Base-by-base conservation (phyloP, 257 asterid genomes). In the Solanum sparsipilum region DNA sequence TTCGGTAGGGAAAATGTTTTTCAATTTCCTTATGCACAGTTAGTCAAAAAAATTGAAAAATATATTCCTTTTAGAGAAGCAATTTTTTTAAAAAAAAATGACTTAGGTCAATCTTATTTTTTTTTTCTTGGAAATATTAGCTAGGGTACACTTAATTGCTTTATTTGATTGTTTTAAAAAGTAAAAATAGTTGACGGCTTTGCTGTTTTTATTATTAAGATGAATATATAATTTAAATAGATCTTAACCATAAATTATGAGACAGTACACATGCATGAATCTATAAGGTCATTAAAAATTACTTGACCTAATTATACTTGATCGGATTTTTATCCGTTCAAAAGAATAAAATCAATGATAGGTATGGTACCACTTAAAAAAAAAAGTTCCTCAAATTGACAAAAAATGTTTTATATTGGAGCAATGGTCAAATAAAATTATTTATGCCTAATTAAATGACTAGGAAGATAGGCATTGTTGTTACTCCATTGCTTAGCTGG, bases 401-500 rank as follows among this genome's bases (percentile, higher is more conserved):
- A 44, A 67, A 38, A 36, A 84, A 2, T 35, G 23, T 65, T 38
- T 21, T 38, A n/a, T n/a, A 84, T 60, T 35, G 56, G 65, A 84
- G 25, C 18, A 60, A 60, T 39, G 63, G 21, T 84, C 79, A 84
- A 84, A 39, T 15, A n/a, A n/a, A 39, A 15, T n/a, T 12, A 27
- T 15, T 25, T 85, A n/a, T n/a, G 56, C 29, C 39, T 84, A 60
- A 60, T n/a, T 85, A 6, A 58, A 60, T 85, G 58, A 44, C 36
- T 67, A 67, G 65, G 56, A 70, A 70, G 12, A 27, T 13, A 11
- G 75, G 38, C 72, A 63, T 34, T 60, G 75, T 63, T 84, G 75
- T 63, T 84, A 60, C 36, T 16, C 75, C 16, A 23, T 63, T 67
- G 81, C 87, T 85, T 85, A 85, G 87, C 87, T 85, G 87, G 81